Conservation (phyloP, 2,329 filamentous ascomycete genomes). For the Stagonosporopsis cucurbitacearum region DNA sequence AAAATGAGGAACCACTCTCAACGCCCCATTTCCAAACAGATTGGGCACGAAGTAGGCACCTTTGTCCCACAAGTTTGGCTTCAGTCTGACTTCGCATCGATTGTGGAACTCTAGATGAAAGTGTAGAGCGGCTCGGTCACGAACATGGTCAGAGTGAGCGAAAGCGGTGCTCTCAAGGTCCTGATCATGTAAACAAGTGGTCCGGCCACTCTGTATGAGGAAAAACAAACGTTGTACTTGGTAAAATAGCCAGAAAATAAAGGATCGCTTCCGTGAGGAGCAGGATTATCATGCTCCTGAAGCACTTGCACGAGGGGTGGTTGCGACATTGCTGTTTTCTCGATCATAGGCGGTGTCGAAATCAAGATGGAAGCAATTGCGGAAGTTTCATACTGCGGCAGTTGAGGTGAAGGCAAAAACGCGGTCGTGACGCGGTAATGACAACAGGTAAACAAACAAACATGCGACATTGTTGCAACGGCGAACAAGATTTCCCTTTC, state of each 20-base stretch:
- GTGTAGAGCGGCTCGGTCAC: neutral
- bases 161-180: neutral
- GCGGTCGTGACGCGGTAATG: neutral
- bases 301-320: neutral
- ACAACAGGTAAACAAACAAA: neutral
- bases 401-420: neutral
- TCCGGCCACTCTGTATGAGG: neutral
- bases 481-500: neutral
- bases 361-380: neutral
- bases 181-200: neutral
- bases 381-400: neutral
- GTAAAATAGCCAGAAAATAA: neutral
- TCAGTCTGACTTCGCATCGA: constrained; percentile 2
- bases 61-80: constrained; percentile 3
- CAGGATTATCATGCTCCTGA: neutral
- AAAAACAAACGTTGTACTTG: neutral
- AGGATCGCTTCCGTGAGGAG: neutral
- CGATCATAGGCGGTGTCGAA: neutral
- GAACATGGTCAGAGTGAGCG: neutral
- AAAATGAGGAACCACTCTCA: neutral
- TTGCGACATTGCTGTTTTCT: neutral
- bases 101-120: constrained; percentile 4
- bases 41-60: neutral
- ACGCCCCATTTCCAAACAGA: neutral
- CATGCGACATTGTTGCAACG: neutral